phyloP scores from a whole-genome alignment of 257 asterid species.

The Gardenia jasminoides region DNA sequence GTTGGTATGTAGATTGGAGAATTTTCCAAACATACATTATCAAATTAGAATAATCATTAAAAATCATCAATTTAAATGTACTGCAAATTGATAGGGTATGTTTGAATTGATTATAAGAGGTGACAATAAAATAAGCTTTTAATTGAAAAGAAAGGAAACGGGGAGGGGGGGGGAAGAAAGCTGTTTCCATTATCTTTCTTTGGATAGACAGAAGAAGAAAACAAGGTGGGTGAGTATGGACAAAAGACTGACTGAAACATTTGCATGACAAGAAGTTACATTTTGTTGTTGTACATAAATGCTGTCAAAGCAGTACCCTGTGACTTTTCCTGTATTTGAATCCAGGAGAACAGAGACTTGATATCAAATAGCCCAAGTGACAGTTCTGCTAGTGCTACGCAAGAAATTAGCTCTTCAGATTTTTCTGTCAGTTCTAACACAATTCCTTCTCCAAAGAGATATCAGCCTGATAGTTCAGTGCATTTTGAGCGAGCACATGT shows the following conservation, averaged over 20 bases:
- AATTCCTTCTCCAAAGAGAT: constrained; percentile 60
- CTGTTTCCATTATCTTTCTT: background rate
- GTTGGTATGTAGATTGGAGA: background rate
- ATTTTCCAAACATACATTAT: background rate
- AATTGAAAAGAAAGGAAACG: background rate
- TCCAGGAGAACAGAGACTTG: constrained; percentile 67
- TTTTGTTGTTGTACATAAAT: background rate
- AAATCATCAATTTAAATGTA: background rate
- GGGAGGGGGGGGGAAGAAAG: no score
- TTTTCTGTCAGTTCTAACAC: constrained; percentile 54
- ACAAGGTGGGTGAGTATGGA: background rate
- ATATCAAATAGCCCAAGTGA: constrained; percentile 74
- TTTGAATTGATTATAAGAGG: background rate
- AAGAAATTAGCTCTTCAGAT: constrained; percentile 68
- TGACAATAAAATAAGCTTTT: background rate
- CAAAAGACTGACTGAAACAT: background rate
- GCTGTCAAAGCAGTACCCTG: background rate
- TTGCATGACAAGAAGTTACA: background rate
- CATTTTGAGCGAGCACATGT: constrained; percentile 69
- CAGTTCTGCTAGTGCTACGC: constrained; percentile 69
- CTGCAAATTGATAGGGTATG: background rate
- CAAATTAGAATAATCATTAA: background rate
- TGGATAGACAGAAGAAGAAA: background rate
- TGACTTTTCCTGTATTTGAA: background rate
- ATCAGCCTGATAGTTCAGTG: constrained; percentile 40